phyloP scores from a whole-genome alignment of 2,329 filamentous ascomycete species.

The Fusarium odoratissimum region DNA sequence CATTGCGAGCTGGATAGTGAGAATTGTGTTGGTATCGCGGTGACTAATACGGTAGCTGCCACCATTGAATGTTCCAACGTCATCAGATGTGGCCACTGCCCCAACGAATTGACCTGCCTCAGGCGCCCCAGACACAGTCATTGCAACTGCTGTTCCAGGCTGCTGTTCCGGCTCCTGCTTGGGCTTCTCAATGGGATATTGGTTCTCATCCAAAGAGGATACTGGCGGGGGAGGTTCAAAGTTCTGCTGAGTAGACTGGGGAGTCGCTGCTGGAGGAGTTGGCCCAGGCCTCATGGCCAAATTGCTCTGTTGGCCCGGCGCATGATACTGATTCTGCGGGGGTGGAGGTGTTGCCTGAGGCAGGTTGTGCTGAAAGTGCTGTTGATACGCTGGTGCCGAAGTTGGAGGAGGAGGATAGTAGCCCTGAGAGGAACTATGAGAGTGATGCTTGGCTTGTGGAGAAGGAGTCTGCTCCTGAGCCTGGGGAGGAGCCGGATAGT shows the following conservation, averaged over 20 bases:
- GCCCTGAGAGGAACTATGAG: constrained; percentile 25
- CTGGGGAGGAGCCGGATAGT: constrained; percentile 41
- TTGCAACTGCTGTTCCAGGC: constrained; percentile 47
- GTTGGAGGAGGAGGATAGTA: constrained; percentile 41
- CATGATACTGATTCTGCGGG: constrained; percentile 41
- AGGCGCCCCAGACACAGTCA: constrained; percentile 54
- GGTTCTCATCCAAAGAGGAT: constrained; percentile 33
- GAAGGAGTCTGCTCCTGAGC: constrained; percentile 39
- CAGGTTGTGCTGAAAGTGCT: constrained; percentile 41
- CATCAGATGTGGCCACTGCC: constrained; percentile 73
- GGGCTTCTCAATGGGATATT: constrained; percentile 48
- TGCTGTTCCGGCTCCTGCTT: constrained; percentile 33
- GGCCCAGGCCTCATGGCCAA: constrained; percentile 34
- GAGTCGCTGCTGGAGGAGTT: constrained; percentile 41
- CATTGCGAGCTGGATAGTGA: constrained; percentile 90
- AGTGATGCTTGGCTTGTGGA: constrained; percentile 42
- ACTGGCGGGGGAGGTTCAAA: constrained; percentile 46
- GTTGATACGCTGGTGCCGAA: constrained; percentile 39
- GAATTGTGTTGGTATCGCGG: constrained; percentile 87
- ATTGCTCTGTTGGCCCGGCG: constrained; percentile 33
- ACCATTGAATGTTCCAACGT: constrained; percentile 96
- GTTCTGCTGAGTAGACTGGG: constrained; percentile 39
- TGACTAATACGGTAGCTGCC: constrained; percentile 95
- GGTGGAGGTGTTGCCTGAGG: constrained; percentile 41
- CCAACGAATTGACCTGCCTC: constrained; percentile 71